Percentiles rank a stretch among this genome's conserved stretches.
Evolutionary conservation across 2,329 filamentous ascomycete species (phyloP).

Genomic region (Orbilia ellipsospora): DNA sequence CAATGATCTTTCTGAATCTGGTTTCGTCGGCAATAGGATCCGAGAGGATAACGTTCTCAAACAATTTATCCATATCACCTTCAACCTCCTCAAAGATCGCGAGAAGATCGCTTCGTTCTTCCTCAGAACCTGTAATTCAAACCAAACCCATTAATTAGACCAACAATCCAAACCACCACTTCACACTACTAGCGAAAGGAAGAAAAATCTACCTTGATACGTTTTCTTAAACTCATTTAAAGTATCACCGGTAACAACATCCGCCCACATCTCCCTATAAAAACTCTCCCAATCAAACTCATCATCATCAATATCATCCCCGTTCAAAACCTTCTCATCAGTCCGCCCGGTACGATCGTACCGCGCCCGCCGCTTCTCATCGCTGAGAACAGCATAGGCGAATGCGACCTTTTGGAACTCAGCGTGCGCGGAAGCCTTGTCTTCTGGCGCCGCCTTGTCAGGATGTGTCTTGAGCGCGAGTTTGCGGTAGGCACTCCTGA

Average conservation of each 20-base stretch:
- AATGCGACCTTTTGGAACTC: slow-evolving; percentile 92
- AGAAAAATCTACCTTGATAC: slow-evolving; percentile 66
- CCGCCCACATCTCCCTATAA: slow-evolving; percentile 84
- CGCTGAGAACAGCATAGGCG: slow-evolving; percentile 91
- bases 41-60: slow-evolving; percentile 86
- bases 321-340: slow-evolving; percentile 73
- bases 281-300: slow-evolving; percentile 92
- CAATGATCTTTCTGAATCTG: slow-evolving; percentile 82
- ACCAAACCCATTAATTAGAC: not conserved
- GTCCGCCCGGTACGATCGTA: slow-evolving; percentile 94
- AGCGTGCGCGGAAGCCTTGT: slow-evolving; percentile 78
- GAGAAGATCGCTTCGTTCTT: slow-evolving; percentile 83
- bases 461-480: slow-evolving; percentile 87
- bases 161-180: too few relatives aligned
- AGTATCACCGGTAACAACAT: slow-evolving; percentile 77
- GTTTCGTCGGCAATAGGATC: slow-evolving; percentile 85
- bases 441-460: slow-evolving; percentile 78
- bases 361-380: slow-evolving; percentile 79
- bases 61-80: slow-evolving; percentile 81
- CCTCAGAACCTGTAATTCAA: slow-evolving; percentile 75
- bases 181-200: not conserved
- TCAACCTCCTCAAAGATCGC: slow-evolving; percentile 77
- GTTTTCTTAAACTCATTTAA: slow-evolving; percentile 79
- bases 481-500: slow-evolving; percentile 93
- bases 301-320: slow-evolving; percentile 70